Evolutionary conservation across 352 stramenopile genomes (phyloP), one percentile per base, ranked within the genome.

Genomic region (Phytophthora capsici): DNA sequence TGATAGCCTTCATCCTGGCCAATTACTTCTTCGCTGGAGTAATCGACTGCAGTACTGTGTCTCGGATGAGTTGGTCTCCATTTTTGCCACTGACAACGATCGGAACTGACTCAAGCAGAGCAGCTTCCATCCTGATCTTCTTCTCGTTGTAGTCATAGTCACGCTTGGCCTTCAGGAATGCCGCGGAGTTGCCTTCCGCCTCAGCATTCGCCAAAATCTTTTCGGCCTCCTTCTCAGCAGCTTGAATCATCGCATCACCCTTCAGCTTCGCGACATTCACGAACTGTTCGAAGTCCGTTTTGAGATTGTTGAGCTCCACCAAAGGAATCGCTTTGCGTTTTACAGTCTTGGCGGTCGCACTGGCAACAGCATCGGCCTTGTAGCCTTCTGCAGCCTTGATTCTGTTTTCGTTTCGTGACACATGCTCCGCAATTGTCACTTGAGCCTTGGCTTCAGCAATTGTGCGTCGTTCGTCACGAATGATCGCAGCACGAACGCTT

Each of bases 71-170:
- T 9, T 86, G 82, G 63, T 93, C 86, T 43, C 88, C 88, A 53
- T 91, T 90, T 59, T 94, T 92, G 61, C 88, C 88, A 61, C 82
- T 92, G 47, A 96, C 90, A 10, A 96, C 83, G 58, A 94, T 71
- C 10, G 86, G 84, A 14, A 91, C 73, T 9, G 69, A 68, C 53
- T 80, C 48, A 0, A 88, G 79, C 20, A 96, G 68, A 13, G 69
- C 58, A 13, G 77, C 73, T 58, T 94, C 78, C 19, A 96, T 66
- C 23, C 47, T 23, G 41, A 94, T 79, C 51, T 87, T 88, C 74
- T 93, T 93, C 50, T 72, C 66, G 48, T 91, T 77, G 69, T 91
- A 90, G 43, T 96, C 86, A 36, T 83, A 94, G 19, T 73, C 70
- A 28, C 88, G 86, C 68, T 96, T 96, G 23, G 89, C 82, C n/a